These are phyloP conservation scores for Aspergillus sp. DNA, from an alignment of 2,329 filamentous ascomycete genomes.

Conservation along the genomic window DNA sequence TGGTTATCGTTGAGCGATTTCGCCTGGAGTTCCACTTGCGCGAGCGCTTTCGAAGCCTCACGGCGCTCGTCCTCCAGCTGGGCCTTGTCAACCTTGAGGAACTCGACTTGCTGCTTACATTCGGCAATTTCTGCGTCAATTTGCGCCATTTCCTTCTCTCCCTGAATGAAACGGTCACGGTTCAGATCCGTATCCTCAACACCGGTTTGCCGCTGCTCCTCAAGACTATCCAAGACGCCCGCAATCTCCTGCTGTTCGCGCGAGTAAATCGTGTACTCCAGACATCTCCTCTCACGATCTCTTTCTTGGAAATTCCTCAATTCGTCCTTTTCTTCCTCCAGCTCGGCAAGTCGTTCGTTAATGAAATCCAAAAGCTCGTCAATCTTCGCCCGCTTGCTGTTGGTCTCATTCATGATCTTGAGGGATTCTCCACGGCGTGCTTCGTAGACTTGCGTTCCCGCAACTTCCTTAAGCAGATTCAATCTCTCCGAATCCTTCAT, in stretches of 20 bases:
- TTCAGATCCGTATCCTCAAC: constrained; percentile 79
- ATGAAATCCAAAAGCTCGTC: constrained; percentile 89
- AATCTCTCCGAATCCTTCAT: constrained; percentile 95
- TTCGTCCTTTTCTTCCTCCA: constrained; percentile 97
- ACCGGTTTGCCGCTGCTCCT: constrained; percentile 72
- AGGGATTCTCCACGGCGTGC: constrained; percentile 81
- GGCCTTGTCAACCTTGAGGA: constrained; percentile 74
- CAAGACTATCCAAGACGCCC: constrained; percentile 71
- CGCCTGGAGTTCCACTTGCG: constrained; percentile 77
- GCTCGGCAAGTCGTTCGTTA: constrained; percentile 76
- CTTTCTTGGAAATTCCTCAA: constrained; percentile 90
- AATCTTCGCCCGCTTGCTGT: constrained; percentile 89
- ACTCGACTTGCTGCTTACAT: constrained; percentile 73
- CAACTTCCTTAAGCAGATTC: constrained; percentile 92
- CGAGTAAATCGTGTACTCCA: constrained; percentile 92
- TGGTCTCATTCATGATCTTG: constrained; percentile 95
- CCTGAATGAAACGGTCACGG: constrained; percentile 65
- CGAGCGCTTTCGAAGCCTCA: constrained; percentile 69
- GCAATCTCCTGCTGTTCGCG: constrained; percentile 77
- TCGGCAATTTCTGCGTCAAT: constrained; percentile 74
- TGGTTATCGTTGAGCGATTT: constrained; percentile 80
- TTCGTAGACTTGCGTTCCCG: constrained; percentile 95
- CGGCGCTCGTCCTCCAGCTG: constrained; percentile 87
- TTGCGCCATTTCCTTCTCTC: constrained; percentile 69
- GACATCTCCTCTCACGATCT: constrained; percentile 80